Evolutionary conservation across 2,329 filamentous ascomycete genomes (phyloP).

Genomic region (Piedraia hortae): DNA sequence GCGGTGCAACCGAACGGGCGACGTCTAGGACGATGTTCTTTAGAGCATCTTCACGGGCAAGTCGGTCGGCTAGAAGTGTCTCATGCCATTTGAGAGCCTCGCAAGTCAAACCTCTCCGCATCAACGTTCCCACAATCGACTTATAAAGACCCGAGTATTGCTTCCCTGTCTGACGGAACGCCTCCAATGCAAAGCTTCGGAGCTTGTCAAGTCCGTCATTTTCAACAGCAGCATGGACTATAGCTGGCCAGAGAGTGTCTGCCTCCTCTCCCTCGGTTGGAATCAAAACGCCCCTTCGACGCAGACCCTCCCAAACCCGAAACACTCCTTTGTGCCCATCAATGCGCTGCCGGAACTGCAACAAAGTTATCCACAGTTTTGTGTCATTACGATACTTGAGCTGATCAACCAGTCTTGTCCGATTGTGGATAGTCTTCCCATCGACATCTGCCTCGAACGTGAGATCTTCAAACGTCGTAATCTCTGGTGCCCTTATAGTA

Average conservation of each 20-base stretch:
- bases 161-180: conserved; percentile 15
- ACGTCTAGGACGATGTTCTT: conserved; percentile 5
- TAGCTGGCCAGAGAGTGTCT: conserved; percentile 19
- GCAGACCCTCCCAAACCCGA: conserved; percentile 19
- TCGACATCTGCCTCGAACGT: conserved; percentile 11
- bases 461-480: conserved; percentile 5
- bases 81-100: conserved; percentile 10
- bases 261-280: conserved; percentile 16
- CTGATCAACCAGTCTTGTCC: conserved; percentile 11
- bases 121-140: conserved; percentile 16
- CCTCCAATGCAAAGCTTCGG: conserved; percentile 15
- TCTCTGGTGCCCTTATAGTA: too few species aligned
- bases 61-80: conserved; percentile 12
- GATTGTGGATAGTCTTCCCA: conserved; percentile 1
- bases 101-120: conserved; percentile 8
- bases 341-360: conserved; percentile 16
- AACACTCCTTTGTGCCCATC: conserved; percentile 16
- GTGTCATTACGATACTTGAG: conserved; percentile 9
- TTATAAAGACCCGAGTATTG: conserved; percentile 17
- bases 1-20: conserved; percentile 1
- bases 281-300: conserved; percentile 13
- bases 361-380: conserved; percentile 15
- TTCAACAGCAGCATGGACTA: conserved; percentile 14
- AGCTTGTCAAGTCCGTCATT: conserved; percentile 10
- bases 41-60: conserved; percentile 9